Evolutionary conservation across 305 asterid genomes (phyloP), one percentile per base, ranked within the genome.

Genomic region (Fraxinus angustifolia): DNA sequence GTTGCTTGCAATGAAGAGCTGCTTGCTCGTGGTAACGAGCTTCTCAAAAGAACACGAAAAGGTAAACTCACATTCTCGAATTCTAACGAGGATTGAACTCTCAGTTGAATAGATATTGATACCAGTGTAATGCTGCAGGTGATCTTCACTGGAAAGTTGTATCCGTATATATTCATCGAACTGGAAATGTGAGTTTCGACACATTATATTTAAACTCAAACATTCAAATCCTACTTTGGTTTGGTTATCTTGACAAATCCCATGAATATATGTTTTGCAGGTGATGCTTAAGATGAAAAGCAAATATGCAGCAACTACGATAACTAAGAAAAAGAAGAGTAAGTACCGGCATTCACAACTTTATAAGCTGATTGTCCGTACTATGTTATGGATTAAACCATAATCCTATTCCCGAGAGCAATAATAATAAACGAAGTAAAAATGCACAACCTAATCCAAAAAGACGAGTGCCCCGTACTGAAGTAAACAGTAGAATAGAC

Each of bases 201-300:
- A 4, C 5, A 2, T 26, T 31, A 14, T 23, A 45, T 50, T n/a
- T 28, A 23, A 10, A 23, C 45, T 19, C 28, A 34, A 8, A 16
- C 26, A 6, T 0, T 2, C 6, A 19, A 16, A 31, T 48, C 36
- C 38, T 23, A 72, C 16, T 5, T 31, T 26, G 7, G 16, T 31
- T 26, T 16, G 7, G 16, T 23, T 26, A 6, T 48, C 60, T 50
- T 19, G 74, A 77, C 31, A 60, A n/a, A 58, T 56, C 33, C 79
- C 10, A 23, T 28, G 58, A 5, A 19, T 79, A 2, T 60, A 30
- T 79, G 7, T 60, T 60, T 14, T 84, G 83, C 93, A 94, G 97
- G 99, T 92, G 82, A 93, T 96, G 97, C 86, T 96, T 88, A 96
- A 96, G 90, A 96, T 96, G 99, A 96, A 96, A 90, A 96, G 99